Evolutionary conservation across 2,329 filamentous ascomycete genomes (phyloP), one percentile per base, ranked within the genome.

Genomic region (Neonectria coccinea): DNA sequence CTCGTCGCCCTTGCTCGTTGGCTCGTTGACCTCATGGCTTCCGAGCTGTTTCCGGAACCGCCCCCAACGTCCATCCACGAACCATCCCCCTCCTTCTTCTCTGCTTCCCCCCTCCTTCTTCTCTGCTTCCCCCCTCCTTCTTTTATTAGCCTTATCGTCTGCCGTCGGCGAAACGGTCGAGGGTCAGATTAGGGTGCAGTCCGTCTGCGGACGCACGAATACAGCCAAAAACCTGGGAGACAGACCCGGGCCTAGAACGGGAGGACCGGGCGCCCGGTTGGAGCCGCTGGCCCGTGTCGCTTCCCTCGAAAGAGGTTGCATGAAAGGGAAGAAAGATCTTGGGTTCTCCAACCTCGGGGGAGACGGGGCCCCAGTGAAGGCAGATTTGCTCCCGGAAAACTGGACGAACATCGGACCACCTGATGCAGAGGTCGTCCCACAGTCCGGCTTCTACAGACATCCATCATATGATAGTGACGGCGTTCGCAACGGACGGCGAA

Each of bases 391-490:
- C 71, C 67, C 69, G 65, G 69, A 68, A 59, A 68, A 68, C 55
- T 55, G 69, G 67, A 70, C 52, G 69, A 68, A 70, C 56, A 71
- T 74, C 72, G 72, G 71, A 74, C 72, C 72, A 74, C 65, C 66
- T 67, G 64, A 70, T 68, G 62, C 67, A 66, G 55, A 56, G 41
- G 62, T 74, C 71, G 65, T 64, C 58, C 72, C 72, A 74, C 66
- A 64, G 63, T 41, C 61, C 56, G 47, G 64, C 64, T 64, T 52
- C 59, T 33, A 57, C 33, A 41, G 39, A 25, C 57, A 73, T 73
- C 71, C 57, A 73, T 73, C 71, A 73, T 73, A 56, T 70, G 68
- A 73, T 69, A 62, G 64, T 70, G 71, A 73, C 64, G 68, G 51
- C 50, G 61, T 27, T 45, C 22, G 18, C 27, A 33, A 55, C 16